These are phyloP conservation scores for Grigorovia jiainica DNA, from an alignment of 805 yeast genomes.

Conservation along the genomic window DNA sequence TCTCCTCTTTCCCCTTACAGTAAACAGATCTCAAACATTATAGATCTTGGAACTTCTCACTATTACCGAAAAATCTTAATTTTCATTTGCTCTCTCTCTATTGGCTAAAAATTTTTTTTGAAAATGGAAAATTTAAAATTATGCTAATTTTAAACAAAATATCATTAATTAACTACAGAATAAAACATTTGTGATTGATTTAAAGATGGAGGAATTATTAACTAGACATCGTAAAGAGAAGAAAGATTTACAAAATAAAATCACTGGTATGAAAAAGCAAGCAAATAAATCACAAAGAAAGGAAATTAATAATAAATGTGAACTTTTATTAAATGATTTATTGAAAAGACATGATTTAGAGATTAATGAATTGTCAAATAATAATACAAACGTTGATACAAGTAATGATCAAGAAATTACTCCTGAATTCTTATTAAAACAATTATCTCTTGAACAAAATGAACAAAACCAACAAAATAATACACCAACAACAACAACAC, in stretches of 20 bases:
- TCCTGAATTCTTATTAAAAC: constrained; percentile 60
- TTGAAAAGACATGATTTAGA: constrained; percentile 49
- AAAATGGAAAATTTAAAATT: too few species aligned
- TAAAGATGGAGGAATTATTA: constrained; percentile 22
- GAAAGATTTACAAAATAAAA: constrained; percentile 53
- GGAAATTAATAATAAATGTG: constrained; percentile 51
- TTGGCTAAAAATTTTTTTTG: too few species aligned
- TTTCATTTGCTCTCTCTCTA: too few species aligned
- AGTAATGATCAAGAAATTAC: constrained; percentile 44
- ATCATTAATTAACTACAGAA: too few species aligned
- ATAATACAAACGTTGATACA: constrained; percentile 23
- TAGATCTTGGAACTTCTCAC: too few species aligned
- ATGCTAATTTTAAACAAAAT: too few species aligned
- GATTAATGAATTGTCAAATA: constrained; percentile 19
- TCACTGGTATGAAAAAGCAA: constrained; percentile 73
- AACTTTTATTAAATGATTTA: constrained; percentile 47
- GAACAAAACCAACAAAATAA: constrained; percentile 11
- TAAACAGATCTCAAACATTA: too few species aligned
- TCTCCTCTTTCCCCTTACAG: too few species aligned
- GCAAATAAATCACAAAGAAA: constrained; percentile 73
- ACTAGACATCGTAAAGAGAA: constrained; percentile 58
- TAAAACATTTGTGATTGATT: too few species aligned
- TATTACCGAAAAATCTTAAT: too few species aligned
- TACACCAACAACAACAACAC: not conserved
- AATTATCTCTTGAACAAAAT: constrained; percentile 30